phyloP scores from a whole-genome alignment of 169 alveolate species.

The Plasmodium ovale region DNA sequence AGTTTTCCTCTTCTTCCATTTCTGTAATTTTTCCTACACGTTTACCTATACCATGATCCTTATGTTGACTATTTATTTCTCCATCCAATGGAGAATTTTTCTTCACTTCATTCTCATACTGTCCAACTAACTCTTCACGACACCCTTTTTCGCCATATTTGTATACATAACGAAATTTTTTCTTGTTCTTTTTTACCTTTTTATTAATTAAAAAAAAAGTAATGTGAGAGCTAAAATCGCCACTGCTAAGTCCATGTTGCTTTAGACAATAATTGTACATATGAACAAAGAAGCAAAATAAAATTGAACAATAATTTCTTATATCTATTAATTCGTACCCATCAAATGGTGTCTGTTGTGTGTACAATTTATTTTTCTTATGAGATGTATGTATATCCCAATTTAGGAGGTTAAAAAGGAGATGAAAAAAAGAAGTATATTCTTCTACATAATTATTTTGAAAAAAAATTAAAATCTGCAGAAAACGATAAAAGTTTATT shows the following conservation, averaged over 20 bases:
- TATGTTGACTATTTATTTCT: background rate
- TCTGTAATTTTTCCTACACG: background rate
- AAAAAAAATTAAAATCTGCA: slow-evolving; percentile 19
- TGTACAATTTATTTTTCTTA: background rate
- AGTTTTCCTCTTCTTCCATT: background rate
- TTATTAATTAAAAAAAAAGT: slow-evolving; percentile 58
- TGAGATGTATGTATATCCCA: background rate
- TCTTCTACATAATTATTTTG: slow-evolving; percentile 22
- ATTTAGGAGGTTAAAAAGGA: slow-evolving; percentile 15
- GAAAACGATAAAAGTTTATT: slow-evolving; percentile 59
- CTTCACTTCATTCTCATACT: background rate
- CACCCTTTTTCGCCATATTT: background rate
- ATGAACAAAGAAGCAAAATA: slow-evolving; percentile 46
- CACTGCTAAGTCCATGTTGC: slow-evolving; percentile 44
- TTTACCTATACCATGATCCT: background rate
- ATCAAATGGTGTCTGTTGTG: background rate
- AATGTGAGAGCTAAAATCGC: slow-evolving; percentile 43
- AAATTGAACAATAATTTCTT: slow-evolving; percentile 15
- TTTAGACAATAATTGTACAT: slow-evolving; percentile 73
- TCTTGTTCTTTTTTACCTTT: slow-evolving; percentile 28
- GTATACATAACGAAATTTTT: slow-evolving; percentile 16
- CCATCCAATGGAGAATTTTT: background rate
- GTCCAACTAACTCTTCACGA: background rate
- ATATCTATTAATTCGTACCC: slow-evolving; percentile 11
- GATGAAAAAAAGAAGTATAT: slow-evolving; percentile 31